Base-by-base conservation (phyloP, 2,329 filamentous ascomycete species). In the Colletotrichum plurivorum region DNA sequence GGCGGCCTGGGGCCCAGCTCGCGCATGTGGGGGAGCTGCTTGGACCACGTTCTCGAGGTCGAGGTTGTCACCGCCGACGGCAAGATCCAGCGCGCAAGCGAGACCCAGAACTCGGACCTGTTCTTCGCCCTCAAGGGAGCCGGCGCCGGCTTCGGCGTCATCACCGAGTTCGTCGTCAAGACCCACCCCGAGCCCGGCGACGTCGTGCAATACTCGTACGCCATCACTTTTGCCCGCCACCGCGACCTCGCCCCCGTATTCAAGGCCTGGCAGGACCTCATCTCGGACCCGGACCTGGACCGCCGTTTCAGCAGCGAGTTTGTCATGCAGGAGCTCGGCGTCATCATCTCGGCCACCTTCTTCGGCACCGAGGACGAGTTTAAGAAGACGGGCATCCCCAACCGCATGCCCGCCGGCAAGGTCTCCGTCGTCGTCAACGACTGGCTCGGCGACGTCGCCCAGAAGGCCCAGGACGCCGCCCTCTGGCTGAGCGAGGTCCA, bases 341-440 rank as follows among this genome's bases (percentile, higher is more conserved):
- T 84, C 62, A 75, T 89, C 67, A 86, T 92, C 71, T 87, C 86
- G 0, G 89, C 87, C 2, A 89, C 86, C 0, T 92, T 88, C 73
- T 91, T 89, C 73, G 90, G 90, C 10, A 86, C 86, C 0, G 78
- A 85, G 52, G 82, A 79, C 0, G 89, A 92, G 74, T 92, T 84
- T 73, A 74, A 85, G 4, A 82, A 82, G 2, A 81, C 83, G 0
- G 86, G 85, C 0, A 88, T 90, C 25, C 78, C 81, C 2, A 74
- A 77, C 20, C 81, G 78, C 63, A 83, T 90, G 2, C 87, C 87
- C 1, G 73, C 74, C 9, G 80, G 76, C 12, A 76, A 81, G 5
- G 76, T 75, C 12, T 72, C 81, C 4, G 81, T 84, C 10, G 73
- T 88, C 6, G 82, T 86, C n/a, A 84, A 85, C 48, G 88, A 92